Base-by-base conservation (phyloP, 805 yeast genomes). In the Jamesozyma rosinii region DNA sequence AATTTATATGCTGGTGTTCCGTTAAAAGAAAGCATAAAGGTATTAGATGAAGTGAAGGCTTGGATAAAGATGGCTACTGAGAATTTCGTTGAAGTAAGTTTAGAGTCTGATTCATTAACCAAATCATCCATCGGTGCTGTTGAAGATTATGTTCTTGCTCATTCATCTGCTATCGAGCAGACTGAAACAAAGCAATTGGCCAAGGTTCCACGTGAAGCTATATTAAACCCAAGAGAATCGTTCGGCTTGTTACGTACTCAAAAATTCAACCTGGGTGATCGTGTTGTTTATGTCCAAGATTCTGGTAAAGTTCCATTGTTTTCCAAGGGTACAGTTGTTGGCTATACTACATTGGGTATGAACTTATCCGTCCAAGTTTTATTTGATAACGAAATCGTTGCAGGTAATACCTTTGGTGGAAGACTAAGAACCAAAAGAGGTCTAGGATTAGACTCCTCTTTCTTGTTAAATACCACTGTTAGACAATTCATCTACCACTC, bases 241-340 rank as follows among this genome's bases (percentile, higher is more conserved):
- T 76, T 75, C 57, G 80, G 82, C 54, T 70, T 79, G 49, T 71
- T 92, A 51, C 75, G 82, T 44, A 71, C 73, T 34, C 99, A 92
- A 67, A 66, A 71, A 37, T 92, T 92, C 59, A 72, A 75, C 24
- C 70, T 92, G 19, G 98, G 98, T 54, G 97, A 92, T 57, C 76
- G 98, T 47, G 86, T 92, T 26, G 74, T 84, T 20, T 88, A 85
- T 51, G 83, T 87, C 19, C 82, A 83, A 53, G 84, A 81, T 53
- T 78, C 84, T 20, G 97, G 97, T 41, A 87, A 85, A 57, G 95
- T 89, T 14, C 95, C 96, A 22, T 65, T 81, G 44, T 87, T 83
- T 58, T 74, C 85, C 21, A 83, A 83, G 55, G 99, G 99, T 60
- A 88, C 96, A 1, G 95, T 92, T 43, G 82, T 85, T 40, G 81